phyloP scores from a whole-genome alignment of 1,139 yeast species.

The Pneumocystis murina region DNA sequence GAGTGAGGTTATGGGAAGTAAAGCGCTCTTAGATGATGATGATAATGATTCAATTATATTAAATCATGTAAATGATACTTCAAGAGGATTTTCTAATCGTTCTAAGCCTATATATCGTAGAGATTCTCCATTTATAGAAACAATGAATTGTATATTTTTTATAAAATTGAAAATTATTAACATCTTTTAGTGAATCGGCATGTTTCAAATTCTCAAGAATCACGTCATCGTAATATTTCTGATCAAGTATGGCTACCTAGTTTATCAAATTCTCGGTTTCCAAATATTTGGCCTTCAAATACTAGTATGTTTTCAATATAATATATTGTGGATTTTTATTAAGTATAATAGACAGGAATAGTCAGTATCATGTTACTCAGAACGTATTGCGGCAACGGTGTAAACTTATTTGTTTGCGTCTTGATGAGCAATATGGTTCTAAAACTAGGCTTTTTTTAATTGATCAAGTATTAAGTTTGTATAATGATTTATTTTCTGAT shows the following conservation, averaged over 20 bases:
- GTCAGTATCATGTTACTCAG: not conserved
- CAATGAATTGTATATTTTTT: not conserved
- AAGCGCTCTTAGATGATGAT: slow-evolving; percentile 14
- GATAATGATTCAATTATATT: slow-evolving; percentile 11
- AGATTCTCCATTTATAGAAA: not conserved
- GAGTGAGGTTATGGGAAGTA: slow-evolving; percentile 15
- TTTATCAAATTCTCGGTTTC: not conserved
- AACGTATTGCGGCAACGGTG: not conserved
- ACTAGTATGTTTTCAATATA: not conserved
- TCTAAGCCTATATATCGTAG: not conserved
- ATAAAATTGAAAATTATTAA: not conserved
- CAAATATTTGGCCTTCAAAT: not conserved
- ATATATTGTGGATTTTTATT: not conserved
- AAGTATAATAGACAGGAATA: not conserved
- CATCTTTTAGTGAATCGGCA: not conserved
- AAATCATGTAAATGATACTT: not conserved
- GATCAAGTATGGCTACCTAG: not conserved
- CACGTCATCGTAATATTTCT: not conserved
- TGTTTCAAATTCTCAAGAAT: not conserved
- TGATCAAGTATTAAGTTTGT: not conserved
- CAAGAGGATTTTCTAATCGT: not conserved
- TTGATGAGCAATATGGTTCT: not conserved
- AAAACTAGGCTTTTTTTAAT: not conserved
- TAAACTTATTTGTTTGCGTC: not conserved
- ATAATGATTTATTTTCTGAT: slow-evolving; percentile 1